Conservation (phyloP, 345 rosid genomes). For the Mallotus nudiflorus region DNA sequence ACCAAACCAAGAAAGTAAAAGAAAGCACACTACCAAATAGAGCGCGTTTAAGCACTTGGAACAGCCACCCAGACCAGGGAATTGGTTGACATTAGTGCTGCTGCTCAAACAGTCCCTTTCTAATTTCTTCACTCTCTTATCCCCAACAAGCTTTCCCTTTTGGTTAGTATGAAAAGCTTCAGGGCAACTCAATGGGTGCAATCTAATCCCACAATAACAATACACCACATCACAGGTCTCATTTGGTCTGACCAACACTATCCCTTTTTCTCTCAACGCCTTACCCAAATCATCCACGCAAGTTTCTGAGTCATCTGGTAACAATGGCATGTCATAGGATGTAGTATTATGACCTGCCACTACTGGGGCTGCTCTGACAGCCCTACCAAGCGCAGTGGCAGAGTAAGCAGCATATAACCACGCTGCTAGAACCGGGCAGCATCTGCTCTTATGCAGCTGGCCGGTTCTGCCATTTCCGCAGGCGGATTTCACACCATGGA, state of each 20-base stretch:
- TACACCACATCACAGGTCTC: constrained; percentile 85
- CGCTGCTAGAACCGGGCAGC: constrained; percentile 91
- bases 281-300: constrained; percentile 80
- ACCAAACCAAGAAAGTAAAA: constrained; percentile 3
- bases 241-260: constrained; percentile 57
- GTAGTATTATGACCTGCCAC: constrained; percentile 25
- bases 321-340: constrained; percentile 68
- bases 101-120: constrained; percentile 71
- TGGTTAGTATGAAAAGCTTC: constrained; percentile 55
- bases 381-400: constrained; percentile 55
- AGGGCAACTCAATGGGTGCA: constrained; percentile 72
- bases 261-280: constrained; percentile 62
- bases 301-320: constrained; percentile 94
- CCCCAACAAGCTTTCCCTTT: constrained; percentile 64
- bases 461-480: constrained; percentile 37
- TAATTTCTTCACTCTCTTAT: constrained; percentile 55
- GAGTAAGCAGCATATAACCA: constrained; percentile 92
- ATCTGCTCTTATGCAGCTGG: constrained; percentile 54
- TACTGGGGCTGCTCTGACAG: constrained; percentile 13
- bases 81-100: constrained; percentile 43
- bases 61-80: constrained; percentile 71
- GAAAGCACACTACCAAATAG: constrained; percentile 33
- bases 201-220: constrained; percentile 85
- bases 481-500: constrained; percentile 59
- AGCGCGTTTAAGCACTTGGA: constrained; percentile 81